Evolutionary conservation across 805 yeast genomes (phyloP), one percentile per base, ranked within the genome.

Genomic region (Ogataea degrootiae): DNA sequence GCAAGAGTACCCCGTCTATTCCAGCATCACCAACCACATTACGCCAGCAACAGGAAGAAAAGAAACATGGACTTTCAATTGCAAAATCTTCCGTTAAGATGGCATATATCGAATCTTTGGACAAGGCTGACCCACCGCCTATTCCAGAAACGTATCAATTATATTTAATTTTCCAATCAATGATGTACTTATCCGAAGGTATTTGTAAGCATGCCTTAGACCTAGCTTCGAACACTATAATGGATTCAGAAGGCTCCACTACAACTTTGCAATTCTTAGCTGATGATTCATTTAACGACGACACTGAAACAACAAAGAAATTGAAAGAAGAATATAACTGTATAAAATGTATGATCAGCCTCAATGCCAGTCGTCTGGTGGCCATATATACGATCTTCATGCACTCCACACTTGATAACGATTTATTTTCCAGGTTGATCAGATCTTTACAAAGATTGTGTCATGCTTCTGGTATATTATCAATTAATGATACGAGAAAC

Each of bases 381-480:
- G 62, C 68, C 3, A 66, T 77, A 29, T 77, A 75, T 41, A 66
- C 75, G 9, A 69, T 73, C 3, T 82, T 79, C 44, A 60, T 92
- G 7, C 81, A 81, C 55, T 79, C 90, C 0, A 71, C 85, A 5
- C 65, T 87, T 58, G 96, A 89, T 56, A 72, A 75, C 46, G 92
- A 86, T 16, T 59, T 81, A 19, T 91, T 87, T 62, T 85, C 85
- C 47, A 66, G 71, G 9, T 59, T 84, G 3, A 79, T 90, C 2
- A 71, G 96, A 37, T 77, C 95, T 0, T 72, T 87, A 7, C 97
- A 92, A 62, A 83, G 84, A 52, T 72, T 87, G 42, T 80, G 96
- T 6, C 96, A 89, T 61, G 80, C 91, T 0, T 76, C 91, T 0
- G 97, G 97, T 0, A 68, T 88, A 15, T 64, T 90, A n/a, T 82